Percentiles rank a stretch among this genome's conserved stretches.
phyloP scores from a whole-genome alignment of 2,329 filamentous ascomycete genomes.

The Fusarium albosuccineum region DNA sequence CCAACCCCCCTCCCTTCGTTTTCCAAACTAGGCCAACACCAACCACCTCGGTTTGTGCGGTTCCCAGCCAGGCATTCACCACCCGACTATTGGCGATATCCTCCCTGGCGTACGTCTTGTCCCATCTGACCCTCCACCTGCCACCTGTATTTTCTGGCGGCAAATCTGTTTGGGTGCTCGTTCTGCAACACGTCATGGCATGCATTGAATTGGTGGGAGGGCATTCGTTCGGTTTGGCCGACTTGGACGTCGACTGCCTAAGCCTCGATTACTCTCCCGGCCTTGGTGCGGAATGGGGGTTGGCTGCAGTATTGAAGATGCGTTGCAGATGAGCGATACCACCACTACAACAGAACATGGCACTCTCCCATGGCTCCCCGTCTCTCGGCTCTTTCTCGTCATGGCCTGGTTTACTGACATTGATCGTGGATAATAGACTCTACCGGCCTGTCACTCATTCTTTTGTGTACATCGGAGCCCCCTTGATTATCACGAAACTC shows the following conservation, averaged over 20 bases:
- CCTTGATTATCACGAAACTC: constrained; percentile 33
- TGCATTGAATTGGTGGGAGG: constrained; percentile 39
- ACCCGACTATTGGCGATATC: constrained; percentile 48
- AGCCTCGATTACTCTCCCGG: constrained; percentile 23
- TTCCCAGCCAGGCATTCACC: constrained; percentile 40
- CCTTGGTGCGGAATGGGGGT: constrained; percentile 40
- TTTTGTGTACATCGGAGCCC: constrained; percentile 36
- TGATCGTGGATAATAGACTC: constrained; percentile 33
- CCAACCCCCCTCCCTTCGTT: constrained; percentile 41
- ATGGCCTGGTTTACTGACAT: constrained; percentile 38
- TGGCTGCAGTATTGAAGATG: constrained; percentile 37
- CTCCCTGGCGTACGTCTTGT: constrained; percentile 45
- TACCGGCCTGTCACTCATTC: constrained; percentile 37
- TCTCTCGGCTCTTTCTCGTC: constrained; percentile 1
- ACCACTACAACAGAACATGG: constrained; percentile 17
- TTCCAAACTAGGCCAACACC: constrained; percentile 34
- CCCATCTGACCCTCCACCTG: constrained; percentile 39
- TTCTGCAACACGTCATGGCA: constrained; percentile 40
- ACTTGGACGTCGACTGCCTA: constrained; percentile 1
- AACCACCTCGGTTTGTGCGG: constrained; percentile 39
- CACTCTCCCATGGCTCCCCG: constrained; percentile 20
- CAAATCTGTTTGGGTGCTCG: constrained; percentile 26
- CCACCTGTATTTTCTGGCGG: constrained; percentile 32
- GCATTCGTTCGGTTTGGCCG: constrained; percentile 31
- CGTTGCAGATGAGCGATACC: constrained; percentile 28